A percentile compares a stretch with the other conserved stretches of the same genome.
phyloP scores from a whole-genome alignment of 495 filamentous ascomycete species.

The Podospora fimiseda region DNA sequence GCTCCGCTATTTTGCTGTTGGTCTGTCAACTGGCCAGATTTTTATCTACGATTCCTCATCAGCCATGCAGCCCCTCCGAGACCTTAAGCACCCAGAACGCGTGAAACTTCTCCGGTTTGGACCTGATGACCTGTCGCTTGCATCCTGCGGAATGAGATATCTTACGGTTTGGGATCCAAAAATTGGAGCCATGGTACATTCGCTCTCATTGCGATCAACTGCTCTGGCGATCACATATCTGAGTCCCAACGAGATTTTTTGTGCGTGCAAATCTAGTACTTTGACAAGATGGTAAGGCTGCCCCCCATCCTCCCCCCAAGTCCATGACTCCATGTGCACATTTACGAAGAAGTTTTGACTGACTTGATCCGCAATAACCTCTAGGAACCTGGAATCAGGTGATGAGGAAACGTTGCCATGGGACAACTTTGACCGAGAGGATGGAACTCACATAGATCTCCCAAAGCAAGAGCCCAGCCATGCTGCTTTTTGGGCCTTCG shows the following conservation, averaged over 20 bases:
- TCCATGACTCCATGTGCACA: too few species aligned
- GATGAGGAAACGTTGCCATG: too few species aligned
- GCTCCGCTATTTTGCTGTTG: constrained; percentile 23
- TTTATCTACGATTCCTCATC: constrained; percentile 21
- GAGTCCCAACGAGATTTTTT: constrained; percentile 11
- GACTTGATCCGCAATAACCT: constrained; percentile 13
- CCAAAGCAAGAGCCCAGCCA: too few species aligned
- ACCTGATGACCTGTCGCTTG: constrained; percentile 10
- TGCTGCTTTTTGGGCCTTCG: too few species aligned
- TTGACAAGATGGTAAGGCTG: constrained; percentile 16
- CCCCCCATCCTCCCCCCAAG: too few species aligned
- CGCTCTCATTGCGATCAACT: constrained; percentile 6
- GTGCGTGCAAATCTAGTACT: constrained; percentile 13
- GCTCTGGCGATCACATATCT: constrained; percentile 9
- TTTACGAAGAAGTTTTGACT: too few species aligned
- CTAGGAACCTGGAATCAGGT: too few species aligned
- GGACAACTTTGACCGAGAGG: too few species aligned
- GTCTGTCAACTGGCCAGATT: constrained; percentile 22
- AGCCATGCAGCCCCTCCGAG: constrained; percentile 12
- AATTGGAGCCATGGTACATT: constrained; percentile 8
- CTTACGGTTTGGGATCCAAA: constrained; percentile 19
- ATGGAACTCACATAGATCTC: too few species aligned
- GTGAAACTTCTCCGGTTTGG: constrained; percentile 20
- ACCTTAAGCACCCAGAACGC: constrained; percentile 19
- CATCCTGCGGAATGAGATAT: constrained; percentile 16